Evolutionary conservation across 305 asterid genomes (phyloP).

Genomic region (Nicotiana rustica): DNA sequence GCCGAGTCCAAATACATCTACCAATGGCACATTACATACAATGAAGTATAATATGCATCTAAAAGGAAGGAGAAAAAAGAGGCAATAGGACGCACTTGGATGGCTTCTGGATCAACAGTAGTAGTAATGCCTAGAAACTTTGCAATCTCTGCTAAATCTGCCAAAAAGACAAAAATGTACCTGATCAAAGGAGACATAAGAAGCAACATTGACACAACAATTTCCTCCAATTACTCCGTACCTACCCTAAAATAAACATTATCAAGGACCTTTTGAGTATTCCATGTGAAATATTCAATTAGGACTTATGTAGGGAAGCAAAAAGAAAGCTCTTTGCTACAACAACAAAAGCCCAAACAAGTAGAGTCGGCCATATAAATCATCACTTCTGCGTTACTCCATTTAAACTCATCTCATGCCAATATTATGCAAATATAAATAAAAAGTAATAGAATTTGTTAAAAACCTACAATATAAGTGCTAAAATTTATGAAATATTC

Average conservation of each 20-base stretch:
- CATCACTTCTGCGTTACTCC: neutral
- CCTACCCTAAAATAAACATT: slow-evolving; percentile 1
- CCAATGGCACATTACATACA: neutral
- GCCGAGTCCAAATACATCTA: slow-evolving; percentile 1
- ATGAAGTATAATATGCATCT: neutral
- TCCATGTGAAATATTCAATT: neutral
- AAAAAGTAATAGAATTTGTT: too few species aligned
- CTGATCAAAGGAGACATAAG: slow-evolving; percentile 16
- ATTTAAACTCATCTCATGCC: too few species aligned
- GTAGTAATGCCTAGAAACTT: slow-evolving; percentile 94
- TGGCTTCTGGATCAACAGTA: slow-evolving; percentile 85
- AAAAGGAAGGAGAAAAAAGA: neutral
- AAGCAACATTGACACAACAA: slow-evolving; percentile 2
- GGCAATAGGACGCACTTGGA: slow-evolving; percentile 72
- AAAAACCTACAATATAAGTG: too few species aligned
- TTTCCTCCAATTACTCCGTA: neutral
- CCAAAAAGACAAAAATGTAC: slow-evolving; percentile 35
- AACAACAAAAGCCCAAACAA: too few species aligned
- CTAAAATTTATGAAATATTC: too few species aligned
- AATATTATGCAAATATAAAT: too few species aligned
- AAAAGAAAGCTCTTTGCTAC: neutral
- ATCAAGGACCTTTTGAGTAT: neutral
- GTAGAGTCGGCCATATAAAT: too few species aligned
- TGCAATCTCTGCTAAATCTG: slow-evolving; percentile 99
- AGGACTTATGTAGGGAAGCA: neutral